Base-by-base conservation (phyloP, 169 alveolate genomes). In the Eimeria mitis region DNA sequence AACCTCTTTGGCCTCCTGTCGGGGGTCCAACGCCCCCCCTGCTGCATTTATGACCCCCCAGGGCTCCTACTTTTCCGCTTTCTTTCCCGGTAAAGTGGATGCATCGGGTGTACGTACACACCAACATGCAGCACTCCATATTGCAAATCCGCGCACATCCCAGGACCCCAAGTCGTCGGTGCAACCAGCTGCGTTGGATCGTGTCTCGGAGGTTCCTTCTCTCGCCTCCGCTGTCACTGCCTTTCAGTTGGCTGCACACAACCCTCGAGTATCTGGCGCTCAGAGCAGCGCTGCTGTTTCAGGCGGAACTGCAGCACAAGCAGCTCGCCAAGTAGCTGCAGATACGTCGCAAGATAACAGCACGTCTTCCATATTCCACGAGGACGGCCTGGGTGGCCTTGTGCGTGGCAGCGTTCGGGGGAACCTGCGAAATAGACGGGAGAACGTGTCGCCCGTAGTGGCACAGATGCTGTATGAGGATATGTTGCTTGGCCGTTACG, bases 401-500 rank as follows among this genome's bases (percentile, higher is more conserved):
- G 81, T 87, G 83, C 81, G 63, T 31, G 92, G 92, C 16, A 56
- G 92, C 31, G 40, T 87, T 42, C 56, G 92, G 61, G 92, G 92
- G 19, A 87, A 87, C 16, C 44, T 87, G 61, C 78, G 73, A 2
- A 87, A 25, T 31, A 65, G 92, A 16, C 21, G 92, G n/a, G 92
- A 87, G 31, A 87, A 63, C 28, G 97, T 95, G 28, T 95, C 97
- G 19, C 97, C 92, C 1, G 61, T 68, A 1, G 98, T 97, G 84
- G 97, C 98, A 9, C 97, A 96, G 95, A 97, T 89, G 96, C 96
- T 97, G 94, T 98, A 97, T 96, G 98, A 97, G 75, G 98, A 97
- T 79, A 97, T 98, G 98, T 56, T 97, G 65, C 68, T 97, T 9
- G 98, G 98, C 89, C 95, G 99, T 79, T 87, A 97, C 89, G 97